phyloP scores from a whole-genome alignment of 1,284 basidiomycete species.

The Phlebopus sp. region DNA sequence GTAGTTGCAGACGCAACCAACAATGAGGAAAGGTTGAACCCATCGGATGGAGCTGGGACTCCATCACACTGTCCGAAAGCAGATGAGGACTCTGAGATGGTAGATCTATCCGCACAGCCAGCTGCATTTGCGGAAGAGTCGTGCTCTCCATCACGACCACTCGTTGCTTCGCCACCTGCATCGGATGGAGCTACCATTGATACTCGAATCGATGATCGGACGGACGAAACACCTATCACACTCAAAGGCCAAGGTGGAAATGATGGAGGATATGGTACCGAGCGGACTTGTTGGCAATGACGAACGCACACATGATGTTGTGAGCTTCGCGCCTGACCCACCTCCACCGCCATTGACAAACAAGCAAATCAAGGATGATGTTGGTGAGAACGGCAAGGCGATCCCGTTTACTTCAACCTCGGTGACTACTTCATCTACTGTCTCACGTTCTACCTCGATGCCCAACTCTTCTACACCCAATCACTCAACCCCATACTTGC shows the following conservation, averaged over 20 bases:
- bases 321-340: conserved; percentile 32
- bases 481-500: conserved; percentile 4
- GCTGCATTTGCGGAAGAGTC: background rate
- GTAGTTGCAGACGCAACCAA: too few species aligned
- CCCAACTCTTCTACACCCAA: conserved; percentile 8
- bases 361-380: conserved; percentile 18
- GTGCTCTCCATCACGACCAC: background rate
- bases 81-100: background rate
- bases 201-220: conserved; percentile 7
- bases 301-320: conserved; percentile 22
- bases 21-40: too few species aligned
- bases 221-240: conserved; percentile 12
- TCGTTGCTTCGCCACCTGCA: conserved; percentile 2
- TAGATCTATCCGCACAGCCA: background rate
- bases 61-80: background rate
- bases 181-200: conserved; percentile 9
- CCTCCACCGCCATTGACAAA: conserved; percentile 33
- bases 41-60: too few species aligned
- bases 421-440: conserved; percentile 19
- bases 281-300: conserved; percentile 19
- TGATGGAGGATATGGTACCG: conserved; percentile 25
- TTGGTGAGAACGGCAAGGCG: conserved; percentile 7
- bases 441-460: conserved; percentile 32
- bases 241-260: conserved; percentile 34
- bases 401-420: conserved; percentile 17